Conservation (phyloP, 768 basidiomycete species). For the Lenzites betulinus region DNA sequence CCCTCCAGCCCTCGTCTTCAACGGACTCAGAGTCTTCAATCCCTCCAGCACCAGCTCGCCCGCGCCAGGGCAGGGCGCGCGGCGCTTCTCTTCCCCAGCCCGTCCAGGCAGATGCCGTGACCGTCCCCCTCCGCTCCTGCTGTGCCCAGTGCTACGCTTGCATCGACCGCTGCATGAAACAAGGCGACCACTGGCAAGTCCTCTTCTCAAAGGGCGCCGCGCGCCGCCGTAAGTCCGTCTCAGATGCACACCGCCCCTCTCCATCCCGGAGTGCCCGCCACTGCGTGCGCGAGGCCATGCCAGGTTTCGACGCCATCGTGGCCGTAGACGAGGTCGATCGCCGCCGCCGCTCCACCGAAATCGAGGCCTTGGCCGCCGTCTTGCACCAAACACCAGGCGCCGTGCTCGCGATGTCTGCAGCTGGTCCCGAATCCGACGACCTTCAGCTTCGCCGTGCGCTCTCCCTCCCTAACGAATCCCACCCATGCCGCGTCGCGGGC, state of each 20-base stretch:
- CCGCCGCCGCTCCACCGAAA: slow-evolving; percentile 42
- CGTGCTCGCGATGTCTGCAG: neutral
- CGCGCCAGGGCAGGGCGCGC: slow-evolving; percentile 22
- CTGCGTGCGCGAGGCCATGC: slow-evolving; percentile 24
- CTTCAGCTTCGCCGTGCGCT: slow-evolving; percentile 15
- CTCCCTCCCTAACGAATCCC: slow-evolving; percentile 9
- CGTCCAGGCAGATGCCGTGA: slow-evolving; percentile 39
- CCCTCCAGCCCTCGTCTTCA: slow-evolving; percentile 39
- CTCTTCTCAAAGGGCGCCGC: slow-evolving; percentile 64
- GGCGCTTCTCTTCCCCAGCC: slow-evolving; percentile 18
- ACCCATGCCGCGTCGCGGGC: slow-evolving; percentile 3
- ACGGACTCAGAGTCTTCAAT: slow-evolving; percentile 19
- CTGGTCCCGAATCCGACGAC: neutral
- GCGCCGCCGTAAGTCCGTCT: slow-evolving; percentile 48
- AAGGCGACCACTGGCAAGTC: slow-evolving; percentile 63
- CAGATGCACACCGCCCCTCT: slow-evolving; percentile 17
- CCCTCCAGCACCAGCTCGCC: neutral
- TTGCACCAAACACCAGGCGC: neutral
- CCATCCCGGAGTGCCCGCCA: slow-evolving; percentile 19
- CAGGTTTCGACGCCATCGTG: slow-evolving; percentile 36
- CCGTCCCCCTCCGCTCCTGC: slow-evolving; percentile 72
- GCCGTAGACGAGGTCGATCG: slow-evolving; percentile 69
- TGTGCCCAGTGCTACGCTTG: slow-evolving; percentile 62
- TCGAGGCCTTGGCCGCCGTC: slow-evolving; percentile 13
- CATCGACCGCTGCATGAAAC: slow-evolving; percentile 56